Evolutionary conservation across 2,329 filamentous ascomycete species (phyloP).

Genomic region (Lachnellula arida): DNA sequence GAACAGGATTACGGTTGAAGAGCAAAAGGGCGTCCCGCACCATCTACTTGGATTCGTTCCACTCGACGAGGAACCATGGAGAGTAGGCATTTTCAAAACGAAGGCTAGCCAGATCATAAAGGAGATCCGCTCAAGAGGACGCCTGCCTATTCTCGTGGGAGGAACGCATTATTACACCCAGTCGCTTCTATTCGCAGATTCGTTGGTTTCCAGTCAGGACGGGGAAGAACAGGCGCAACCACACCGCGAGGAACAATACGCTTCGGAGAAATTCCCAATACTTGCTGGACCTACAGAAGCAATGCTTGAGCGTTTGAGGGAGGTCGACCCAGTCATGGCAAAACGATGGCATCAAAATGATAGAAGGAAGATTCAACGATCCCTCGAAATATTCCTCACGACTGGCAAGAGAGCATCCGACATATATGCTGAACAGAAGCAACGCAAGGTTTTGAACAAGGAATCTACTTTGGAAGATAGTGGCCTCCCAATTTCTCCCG

Average conservation of each 20-base stretch:
- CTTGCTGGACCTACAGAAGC: constrained; percentile 65
- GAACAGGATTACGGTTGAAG: constrained; percentile 76
- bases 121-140: constrained; percentile 73
- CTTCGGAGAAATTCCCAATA: constrained; percentile 57
- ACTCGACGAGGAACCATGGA: constrained; percentile 76
- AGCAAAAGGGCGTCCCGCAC: constrained; percentile 77
- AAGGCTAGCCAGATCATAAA: constrained; percentile 65
- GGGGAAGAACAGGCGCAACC: constrained; percentile 26
- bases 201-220: constrained; percentile 45
- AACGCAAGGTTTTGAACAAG: constrained; percentile 33
- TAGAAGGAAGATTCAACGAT: constrained; percentile 80
- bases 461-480: constrained; percentile 17
- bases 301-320: constrained; percentile 66
- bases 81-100: constrained; percentile 69
- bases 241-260: constrained; percentile 31
- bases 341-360: constrained; percentile 93
- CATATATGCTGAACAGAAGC: constrained; percentile 75
- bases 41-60: constrained; percentile 79
- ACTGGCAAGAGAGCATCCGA: constrained; percentile 80
- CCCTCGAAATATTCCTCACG: constrained; percentile 82
- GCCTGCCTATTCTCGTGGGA: constrained; percentile 84
- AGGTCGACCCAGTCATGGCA: constrained; percentile 87
- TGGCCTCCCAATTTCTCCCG: not conserved
- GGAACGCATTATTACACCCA: constrained; percentile 96
- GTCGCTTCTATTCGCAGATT: constrained; percentile 75